Base-by-base conservation (phyloP, 257 asterid genomes). In the Nicotiana obtusifolia region DNA sequence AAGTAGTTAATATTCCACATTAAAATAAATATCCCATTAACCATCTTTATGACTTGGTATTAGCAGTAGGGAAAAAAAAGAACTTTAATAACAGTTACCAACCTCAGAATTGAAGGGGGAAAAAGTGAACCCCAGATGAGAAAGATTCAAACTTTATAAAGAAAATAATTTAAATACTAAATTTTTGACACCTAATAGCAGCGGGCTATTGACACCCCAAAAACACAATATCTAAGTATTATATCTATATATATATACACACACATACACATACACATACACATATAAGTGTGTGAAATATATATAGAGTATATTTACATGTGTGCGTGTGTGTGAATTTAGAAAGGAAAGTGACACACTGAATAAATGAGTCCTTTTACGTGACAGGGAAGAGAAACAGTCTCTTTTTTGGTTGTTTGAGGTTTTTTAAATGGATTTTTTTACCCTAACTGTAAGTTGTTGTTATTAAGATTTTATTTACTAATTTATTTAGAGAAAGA, bases 101-200 rank as follows among this genome's bases (percentile, higher is more conserved):
- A 80, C 77, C 77, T 22, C 76, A 54, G 7, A 61, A 26, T 15
- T 33, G 37, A 0, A 20, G 13, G 59, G 20, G 13, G 13, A 78
- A 10, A 61, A 30, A 30, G 2, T 1, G 33, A 41, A 41, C 30
- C 57, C 33, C 77, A 41, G 0, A 41, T 44, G 78, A 71, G 59
- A 71, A 71, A 71, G 78, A 71, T 71, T 71, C 59, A 69, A 68
- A 69, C 77, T 69, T 69, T 37, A 78, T 5, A 31, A 41, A 44
- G 10, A 61, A 44, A 80, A 62, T 41, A 1, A 20, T 35, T 5
- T 19, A 6, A 53, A 56, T 2, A 78, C 53, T 44, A 64, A 49
- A 16, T 54, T 80, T 80, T 64, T 61, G 3, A 77, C 16, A 57
- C 52, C 81, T 77, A 28, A 76, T 26, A 52, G 66, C 67, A 77